A percentile compares a stretch with the other conserved stretches of the same genome.
These are phyloP conservation scores for Kalmusia sp. DNA, from an alignment of 2,329 filamentous ascomycete genomes.

Conservation along the genomic window DNA sequence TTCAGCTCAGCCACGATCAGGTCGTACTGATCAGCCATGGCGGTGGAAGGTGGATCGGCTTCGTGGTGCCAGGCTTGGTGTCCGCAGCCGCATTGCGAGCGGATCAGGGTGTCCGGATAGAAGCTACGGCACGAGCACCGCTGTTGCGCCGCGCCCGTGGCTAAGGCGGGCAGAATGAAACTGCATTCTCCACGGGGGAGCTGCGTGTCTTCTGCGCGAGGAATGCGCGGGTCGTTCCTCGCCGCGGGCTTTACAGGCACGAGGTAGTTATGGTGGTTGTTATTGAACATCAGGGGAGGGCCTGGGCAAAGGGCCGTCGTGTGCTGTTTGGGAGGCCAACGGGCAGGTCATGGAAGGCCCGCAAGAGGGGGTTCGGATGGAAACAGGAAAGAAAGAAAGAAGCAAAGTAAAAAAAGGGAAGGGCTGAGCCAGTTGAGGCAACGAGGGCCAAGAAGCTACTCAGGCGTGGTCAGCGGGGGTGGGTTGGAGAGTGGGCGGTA, in stretches of 20 bases:
- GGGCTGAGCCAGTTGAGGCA: slow-evolving; percentile 13
- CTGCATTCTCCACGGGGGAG: slow-evolving; percentile 49
- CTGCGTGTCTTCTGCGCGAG: slow-evolving; percentile 45
- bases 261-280: slow-evolving; percentile 35
- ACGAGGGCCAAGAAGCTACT: slow-evolving; percentile 17
- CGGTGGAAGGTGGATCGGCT: slow-evolving; percentile 39
- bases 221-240: slow-evolving; percentile 37
- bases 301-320: slow-evolving; percentile 34
- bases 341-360: slow-evolving; percentile 43
- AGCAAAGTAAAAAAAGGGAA: no score
- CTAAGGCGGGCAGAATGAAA: slow-evolving; percentile 40
- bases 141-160: slow-evolving; percentile 35
- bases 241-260: slow-evolving; percentile 37
- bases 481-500: slow-evolving; percentile 32
- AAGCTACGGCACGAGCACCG: slow-evolving; percentile 55
- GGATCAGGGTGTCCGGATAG: slow-evolving; percentile 45
- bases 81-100: slow-evolving; percentile 54
- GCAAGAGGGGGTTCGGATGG: slow-evolving; percentile 16
- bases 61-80: slow-evolving; percentile 57
- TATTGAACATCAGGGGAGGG: slow-evolving; percentile 48
- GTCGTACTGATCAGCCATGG: slow-evolving; percentile 46
- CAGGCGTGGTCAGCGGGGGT: slow-evolving; percentile 31
- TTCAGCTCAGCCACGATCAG: slow-evolving; percentile 47
- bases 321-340: slow-evolving; percentile 27
- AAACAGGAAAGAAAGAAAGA: no score